Evolutionary conservation across 352 stramenopile species (phyloP), one percentile per base, ranked within the genome.

Genomic region (Globisporangium cylindrosporum): DNA sequence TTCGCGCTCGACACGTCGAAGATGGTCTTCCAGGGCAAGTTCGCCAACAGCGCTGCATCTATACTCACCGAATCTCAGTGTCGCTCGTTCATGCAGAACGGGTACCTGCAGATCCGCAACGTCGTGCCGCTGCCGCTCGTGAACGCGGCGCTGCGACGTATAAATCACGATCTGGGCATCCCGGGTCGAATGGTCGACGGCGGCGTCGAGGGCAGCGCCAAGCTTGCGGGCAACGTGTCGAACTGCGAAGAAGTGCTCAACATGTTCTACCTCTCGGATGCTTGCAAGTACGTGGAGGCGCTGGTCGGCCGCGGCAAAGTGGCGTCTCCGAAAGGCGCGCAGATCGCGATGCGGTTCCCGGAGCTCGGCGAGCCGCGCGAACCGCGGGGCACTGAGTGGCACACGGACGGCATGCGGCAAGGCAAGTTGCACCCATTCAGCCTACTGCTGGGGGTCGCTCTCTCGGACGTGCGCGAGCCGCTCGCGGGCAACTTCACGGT

Each of bases 321-420:
- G 14, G 75, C 74, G 9, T 58, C 77, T 14, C 83, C 83, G 0
- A 78, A 78, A 60, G 84, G 82, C 64, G 83, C 74, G 6, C 86
- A 94, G 58, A 88, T 93, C 43, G 86, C 86, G 1, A 65, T 94
- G 63, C 79, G 86, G 5, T 94, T 93, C 59, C 86, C 86, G 0
- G 83, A 93, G 43, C 70, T 94, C 10, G 83, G 84, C 1, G 75
- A 83, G 25, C 74, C 78, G 20, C 78, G 85, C 1, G 81, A 94
- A 15, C 84, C 81, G 5, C 56, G 73, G 8, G 86, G 86, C 18
- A 92, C 81, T 3, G 84, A 94, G 68, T 94, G 86, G 86, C 86
- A 94, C 73, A 94, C 83, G 22, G 86, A 93, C 56, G 86, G 84
- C 36, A 92, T 94, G 86, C 78, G 84, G 1, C 86, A 94, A 70